Evolutionary conservation across 202 grass and related monocot genomes (phyloP).

Genomic region (Musa balbisiana): DNA sequence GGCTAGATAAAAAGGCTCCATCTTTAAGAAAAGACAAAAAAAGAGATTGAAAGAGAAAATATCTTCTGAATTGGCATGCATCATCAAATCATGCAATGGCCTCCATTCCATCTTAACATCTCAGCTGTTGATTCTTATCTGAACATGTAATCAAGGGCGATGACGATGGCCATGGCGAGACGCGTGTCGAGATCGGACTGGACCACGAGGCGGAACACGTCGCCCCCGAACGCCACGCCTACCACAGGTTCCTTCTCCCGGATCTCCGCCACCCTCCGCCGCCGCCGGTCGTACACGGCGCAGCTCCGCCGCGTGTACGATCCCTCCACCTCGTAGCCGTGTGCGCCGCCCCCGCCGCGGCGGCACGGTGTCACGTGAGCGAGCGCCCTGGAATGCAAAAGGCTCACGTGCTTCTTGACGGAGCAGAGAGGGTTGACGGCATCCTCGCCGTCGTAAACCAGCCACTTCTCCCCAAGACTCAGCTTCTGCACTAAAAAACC

Average conservation of each 20-base stretch:
- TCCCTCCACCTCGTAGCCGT: slow-evolving; percentile 47
- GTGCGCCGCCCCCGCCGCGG: background rate
- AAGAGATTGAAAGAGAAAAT: background rate
- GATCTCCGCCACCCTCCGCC: slow-evolving; percentile 49
- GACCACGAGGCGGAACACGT: slow-evolving; percentile 87
- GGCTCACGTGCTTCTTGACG: slow-evolving; percentile 42
- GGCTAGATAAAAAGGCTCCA: too few species aligned
- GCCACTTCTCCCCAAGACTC: slow-evolving; percentile 38
- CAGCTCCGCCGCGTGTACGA: slow-evolving; percentile 69
- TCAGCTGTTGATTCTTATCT: slow-evolving; percentile 5
- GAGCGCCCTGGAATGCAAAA: slow-evolving; percentile 35
- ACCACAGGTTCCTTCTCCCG: slow-evolving; percentile 40
- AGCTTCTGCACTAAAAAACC: slow-evolving; percentile 26
- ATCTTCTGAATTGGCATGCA: background rate
- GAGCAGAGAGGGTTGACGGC: slow-evolving; percentile 38
- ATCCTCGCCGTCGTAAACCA: slow-evolving; percentile 64
- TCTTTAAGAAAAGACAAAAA: too few species aligned
- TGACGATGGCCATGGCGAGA: slow-evolving; percentile 76
- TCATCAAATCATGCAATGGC: background rate
- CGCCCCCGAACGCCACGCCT: slow-evolving; percentile 43
- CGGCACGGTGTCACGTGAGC: slow-evolving; percentile 28
- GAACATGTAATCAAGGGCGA: slow-evolving; percentile 77
- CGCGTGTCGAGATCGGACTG: slow-evolving; percentile 46
- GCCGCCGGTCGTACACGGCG: slow-evolving; percentile 57
- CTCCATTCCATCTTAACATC: background rate